Evolutionary conservation across 495 filamentous ascomycete species (phyloP).

Genomic region (Daldinia caldariorum): DNA sequence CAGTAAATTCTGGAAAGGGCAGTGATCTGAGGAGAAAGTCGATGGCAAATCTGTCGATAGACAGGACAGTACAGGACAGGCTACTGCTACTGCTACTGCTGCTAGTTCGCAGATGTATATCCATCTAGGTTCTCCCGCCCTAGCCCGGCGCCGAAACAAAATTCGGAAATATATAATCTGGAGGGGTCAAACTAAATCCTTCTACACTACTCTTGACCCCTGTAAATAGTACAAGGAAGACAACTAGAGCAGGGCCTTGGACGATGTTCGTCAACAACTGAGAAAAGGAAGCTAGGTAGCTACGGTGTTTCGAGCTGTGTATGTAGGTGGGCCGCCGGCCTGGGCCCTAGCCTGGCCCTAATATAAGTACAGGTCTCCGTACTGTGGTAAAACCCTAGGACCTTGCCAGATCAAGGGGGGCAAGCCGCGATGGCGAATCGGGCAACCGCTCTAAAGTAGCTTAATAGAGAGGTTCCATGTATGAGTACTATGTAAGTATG

Average conservation of each 20-base stretch:
- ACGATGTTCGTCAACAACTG: constrained; percentile 31
- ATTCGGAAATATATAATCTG: constrained; percentile 48
- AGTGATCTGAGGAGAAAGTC: constrained; percentile 44
- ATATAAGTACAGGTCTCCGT: constrained; percentile 45
- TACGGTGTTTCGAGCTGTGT: constrained; percentile 44
- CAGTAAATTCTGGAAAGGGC: constrained; percentile 37
- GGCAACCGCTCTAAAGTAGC: constrained; percentile 39
- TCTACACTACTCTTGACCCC: constrained; percentile 36
- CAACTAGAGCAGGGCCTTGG: constrained; percentile 42
- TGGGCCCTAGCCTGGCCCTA: constrained; percentile 43
- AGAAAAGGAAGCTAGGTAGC: constrained; percentile 36
- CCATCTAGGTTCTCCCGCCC: constrained; percentile 39
- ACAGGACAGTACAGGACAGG: too few species aligned
- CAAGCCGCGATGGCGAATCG: constrained; percentile 49
- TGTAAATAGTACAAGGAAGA: constrained; percentile 41
- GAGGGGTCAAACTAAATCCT: constrained; percentile 50
- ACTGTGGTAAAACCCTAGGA: constrained; percentile 46
- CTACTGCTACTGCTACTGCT: constrained; percentile 16
- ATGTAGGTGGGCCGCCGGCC: constrained; percentile 43
- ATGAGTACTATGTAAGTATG: constrained; percentile 1
- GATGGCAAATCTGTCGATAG: constrained; percentile 39
- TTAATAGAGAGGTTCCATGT: constrained; percentile 39
- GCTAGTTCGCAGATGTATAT: constrained; percentile 42
- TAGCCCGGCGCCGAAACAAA: constrained; percentile 43
- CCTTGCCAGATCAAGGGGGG: constrained; percentile 47